Conservation (phyloP, 768 basidiomycete genomes). For the Boletus eberwhitei region DNA sequence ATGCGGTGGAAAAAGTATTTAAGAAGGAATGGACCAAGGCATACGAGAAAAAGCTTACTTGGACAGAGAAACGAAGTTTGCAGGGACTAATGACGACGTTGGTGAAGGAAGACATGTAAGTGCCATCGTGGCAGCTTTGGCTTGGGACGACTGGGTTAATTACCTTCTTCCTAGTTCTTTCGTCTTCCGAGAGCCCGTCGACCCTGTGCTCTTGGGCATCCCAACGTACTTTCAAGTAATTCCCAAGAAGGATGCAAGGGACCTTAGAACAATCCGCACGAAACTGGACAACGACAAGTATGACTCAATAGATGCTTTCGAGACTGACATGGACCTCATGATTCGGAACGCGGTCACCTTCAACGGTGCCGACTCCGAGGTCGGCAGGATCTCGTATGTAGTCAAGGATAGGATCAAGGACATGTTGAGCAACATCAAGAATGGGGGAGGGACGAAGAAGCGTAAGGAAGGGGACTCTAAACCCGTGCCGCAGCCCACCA, state of each 20-base stretch:
- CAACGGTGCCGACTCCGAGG: slow-evolving; percentile 79
- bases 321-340: slow-evolving; percentile 87
- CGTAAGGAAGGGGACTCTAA: slow-evolving; percentile 67
- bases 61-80: slow-evolving; percentile 77
- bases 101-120: slow-evolving; percentile 65
- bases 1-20: slow-evolving; percentile 69
- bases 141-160: background rate
- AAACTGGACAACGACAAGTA: slow-evolving; percentile 85
- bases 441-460: slow-evolving; percentile 55
- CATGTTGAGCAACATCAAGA: slow-evolving; percentile 42
- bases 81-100: slow-evolving; percentile 66
- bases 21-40: slow-evolving; percentile 85
- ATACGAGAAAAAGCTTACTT: slow-evolving; percentile 67
- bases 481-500: slow-evolving; percentile 56
- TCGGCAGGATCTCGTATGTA: slow-evolving; percentile 57
- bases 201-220: slow-evolving; percentile 76
- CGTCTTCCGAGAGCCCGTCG: slow-evolving; percentile 84
- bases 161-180: slow-evolving; percentile 48
- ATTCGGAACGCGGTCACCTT: slow-evolving; percentile 83
- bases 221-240: slow-evolving; percentile 89
- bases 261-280: slow-evolving; percentile 75
- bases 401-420: slow-evolving; percentile 54
- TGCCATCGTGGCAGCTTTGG: background rate
- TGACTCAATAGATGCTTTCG: slow-evolving; percentile 70
- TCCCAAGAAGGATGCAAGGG: slow-evolving; percentile 80